Evolutionary conservation across 2,329 filamentous ascomycete genomes (phyloP).

Genomic region (Aureobasidium sp.): DNA sequence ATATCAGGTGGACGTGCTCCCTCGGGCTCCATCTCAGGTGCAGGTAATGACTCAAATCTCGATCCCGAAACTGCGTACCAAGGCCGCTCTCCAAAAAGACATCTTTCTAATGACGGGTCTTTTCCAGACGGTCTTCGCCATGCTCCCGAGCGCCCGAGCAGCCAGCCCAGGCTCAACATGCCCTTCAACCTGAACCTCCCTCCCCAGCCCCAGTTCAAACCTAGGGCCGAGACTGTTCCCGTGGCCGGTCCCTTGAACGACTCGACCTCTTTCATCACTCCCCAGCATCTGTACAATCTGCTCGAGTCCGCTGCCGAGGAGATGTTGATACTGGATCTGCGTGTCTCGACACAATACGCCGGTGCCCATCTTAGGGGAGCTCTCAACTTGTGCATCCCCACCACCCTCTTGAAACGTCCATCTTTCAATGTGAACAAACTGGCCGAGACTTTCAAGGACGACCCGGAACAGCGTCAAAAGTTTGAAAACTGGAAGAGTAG

Average conservation of each 20-base stretch:
- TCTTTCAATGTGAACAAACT: constrained; percentile 86
- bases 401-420: constrained; percentile 80
- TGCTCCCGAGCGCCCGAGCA: constrained; percentile 5
- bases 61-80: constrained; percentile 22
- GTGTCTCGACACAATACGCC: constrained; percentile 75
- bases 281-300: constrained; percentile 41
- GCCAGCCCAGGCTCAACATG: constrained; percentile 7
- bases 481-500: constrained; percentile 71
- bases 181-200: constrained; percentile 16
- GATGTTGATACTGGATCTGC: constrained; percentile 70
- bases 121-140: constrained; percentile 35
- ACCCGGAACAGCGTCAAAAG: constrained; percentile 54
- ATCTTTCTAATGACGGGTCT: constrained; percentile 37
- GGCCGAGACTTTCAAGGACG: constrained; percentile 70
- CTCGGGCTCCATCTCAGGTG: background rate
- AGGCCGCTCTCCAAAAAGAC: constrained; percentile 38
- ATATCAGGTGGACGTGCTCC: background rate
- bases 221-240: constrained; percentile 41
- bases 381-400: constrained; percentile 88
- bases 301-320: constrained; percentile 39
- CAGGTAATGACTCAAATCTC: constrained; percentile 14
- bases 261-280: constrained; percentile 35
- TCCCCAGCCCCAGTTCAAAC: constrained; percentile 18
- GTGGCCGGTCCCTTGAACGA: constrained; percentile 21
- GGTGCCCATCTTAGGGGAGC: constrained; percentile 68